Evolutionary conservation across 2,329 filamentous ascomycete species (phyloP), one percentile per base, ranked within the genome.

Genomic region (Chaetomium globosum): DNA sequence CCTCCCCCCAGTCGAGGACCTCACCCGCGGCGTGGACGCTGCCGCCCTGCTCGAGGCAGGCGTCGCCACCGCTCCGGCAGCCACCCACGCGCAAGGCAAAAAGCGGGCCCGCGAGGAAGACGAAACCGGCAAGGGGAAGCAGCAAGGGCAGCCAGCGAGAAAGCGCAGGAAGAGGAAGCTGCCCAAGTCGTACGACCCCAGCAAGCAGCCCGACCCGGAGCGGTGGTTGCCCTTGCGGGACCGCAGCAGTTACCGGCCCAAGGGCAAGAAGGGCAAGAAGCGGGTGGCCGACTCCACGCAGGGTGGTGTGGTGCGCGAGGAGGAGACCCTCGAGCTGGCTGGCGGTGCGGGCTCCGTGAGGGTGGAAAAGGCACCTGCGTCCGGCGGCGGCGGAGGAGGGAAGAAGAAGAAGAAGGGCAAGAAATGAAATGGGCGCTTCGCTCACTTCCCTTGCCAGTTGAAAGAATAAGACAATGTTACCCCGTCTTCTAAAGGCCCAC

Each of bases 201-300:
- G 84, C 71, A 96, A 93, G 81, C 88, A 87, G 69, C 85, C 91
- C 39, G 95, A 99, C 76, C 89, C 92, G 0, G 95, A 99, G 78
- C 85, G 95, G 68, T 99, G 95, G 95, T 79, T 99, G 66, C 94
- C 95, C 13, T 82, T 98, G 73, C 88, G 90, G 60, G 95, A 99
- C 76, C 85, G 95, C 64, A 95, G 91, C 71, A 91, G 87, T 49
- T 99, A 97, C 78, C 83, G 90, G 56, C 93, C 93, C 8, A 97
- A 95, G 80, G 93, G 93, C 6, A 93, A 90, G 81, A 96, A 97
- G 83, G 91, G 92, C 63, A 94, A 92, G 83, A 89, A 93, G 83
- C 90, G 89, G 79, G 88, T 87, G 4, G 82, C 84, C 67, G 90
- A 92, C 70, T 81, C 89, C 49, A 97, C 92, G 9, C 95, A 98